Evolutionary conservation across 2,329 filamentous ascomycete species (phyloP), one percentile per base, ranked within the genome.

Genomic region (Capronia americana): DNA sequence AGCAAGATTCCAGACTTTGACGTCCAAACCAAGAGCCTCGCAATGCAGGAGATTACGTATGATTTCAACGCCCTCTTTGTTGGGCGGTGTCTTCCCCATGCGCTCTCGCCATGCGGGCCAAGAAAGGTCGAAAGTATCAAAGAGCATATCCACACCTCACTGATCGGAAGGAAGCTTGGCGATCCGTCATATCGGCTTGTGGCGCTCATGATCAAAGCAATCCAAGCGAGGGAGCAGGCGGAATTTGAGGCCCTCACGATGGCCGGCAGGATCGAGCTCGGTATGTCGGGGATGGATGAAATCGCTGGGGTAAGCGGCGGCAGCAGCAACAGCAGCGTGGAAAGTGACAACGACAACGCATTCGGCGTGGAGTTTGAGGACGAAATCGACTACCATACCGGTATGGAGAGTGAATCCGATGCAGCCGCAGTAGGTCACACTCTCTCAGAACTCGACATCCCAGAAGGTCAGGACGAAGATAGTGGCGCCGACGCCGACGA

Each of bases 51-150:
- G 14, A 55, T 55, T 12, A 20, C 53, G 26, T 1, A 34, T 4
- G 53, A 55, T 6, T 55, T 55, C 26, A 55, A 55, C 17, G 53
- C 28, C n/a, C 28, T 55, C 12, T 55, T 55, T 14, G 53, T 34
- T n/a, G 53, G 53, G 2, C 28, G 53, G 26, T 55, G 11, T 2
- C 28, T 55, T 10, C 53, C 53, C 6, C 17, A 34, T 8, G 28
- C 26, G 7, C 7, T 4, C 14, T 55, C 17, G 28, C 53, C 53
- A 1, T 55, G 53, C 28, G 53, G 53, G 7, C 53, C 28, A 8
- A 55, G 53, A 20, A 55, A 30, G 17, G n/a, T 20, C 8, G 28
- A 28, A n/a, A 55, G 24, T 17, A 28, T 55, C 48, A 51, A 26
- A 10, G 23, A 51, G 17, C 48, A 51, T 23, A 51, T 51, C 48